Evolutionary conservation across 192 early-diverging fungal species (phyloP), one percentile per base, ranked within the genome.

Genomic region (Podila epicladia): DNA sequence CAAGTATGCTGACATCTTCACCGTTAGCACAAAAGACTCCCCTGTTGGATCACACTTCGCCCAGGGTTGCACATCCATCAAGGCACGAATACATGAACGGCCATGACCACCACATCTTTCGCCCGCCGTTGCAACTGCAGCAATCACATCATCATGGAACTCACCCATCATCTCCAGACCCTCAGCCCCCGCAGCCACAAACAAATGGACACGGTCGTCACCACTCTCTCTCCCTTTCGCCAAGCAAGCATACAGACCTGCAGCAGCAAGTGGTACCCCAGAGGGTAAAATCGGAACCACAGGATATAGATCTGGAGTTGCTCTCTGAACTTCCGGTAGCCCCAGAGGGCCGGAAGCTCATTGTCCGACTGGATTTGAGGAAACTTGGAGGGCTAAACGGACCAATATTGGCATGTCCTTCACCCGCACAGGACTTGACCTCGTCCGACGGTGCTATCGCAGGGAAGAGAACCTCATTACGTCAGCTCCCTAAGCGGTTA

Each of bases 321-420:
- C n/a, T 55, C 5, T 55, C 53, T 24, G 53, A 22, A 22, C n/a
- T 26, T 7, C 20, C 53, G 8, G 1, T 17, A 17, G 19, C 53
- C 37, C 53, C 41, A 7, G 41, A 70, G 6, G 63, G 49, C 11
- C 32, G 38, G 22, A 76, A 48, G 8, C 55, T 76, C 2, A 32
- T 76, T 28, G 74, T 76, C 0, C 62, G 74, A n/a, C 53, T 76
- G 24, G 74, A 76, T 37, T 45, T 76, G 63, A 69, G 74, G 49
- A 76, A 70, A 49, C 33, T 76, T 19, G 48, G 62, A 2, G 53
- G 60, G 8, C 41, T 49, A 35, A 74, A 70, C 8, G 4, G 17
- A 6, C 58, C 67, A 3, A 5, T 20, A 2, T 63, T 45, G 33
- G 29, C 53, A 33, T 57, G 33, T 7, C 37, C 74, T 1, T 22